These are phyloP conservation scores for Saccharomycopsis selenospora DNA, from an alignment of 805 yeast species.

Conservation along the genomic window DNA sequence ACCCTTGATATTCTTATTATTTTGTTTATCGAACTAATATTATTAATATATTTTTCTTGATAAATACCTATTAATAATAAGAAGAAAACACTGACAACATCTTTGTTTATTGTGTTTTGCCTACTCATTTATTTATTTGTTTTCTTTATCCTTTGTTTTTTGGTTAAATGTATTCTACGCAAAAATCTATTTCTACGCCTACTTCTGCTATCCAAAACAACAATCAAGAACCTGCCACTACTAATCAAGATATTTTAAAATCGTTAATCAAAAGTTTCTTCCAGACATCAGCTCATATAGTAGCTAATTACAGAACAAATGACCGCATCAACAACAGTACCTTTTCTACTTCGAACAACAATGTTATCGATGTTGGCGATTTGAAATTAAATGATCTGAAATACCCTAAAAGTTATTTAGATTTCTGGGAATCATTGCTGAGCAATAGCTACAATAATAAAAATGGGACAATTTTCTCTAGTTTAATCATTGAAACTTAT, in stretches of 20 bases:
- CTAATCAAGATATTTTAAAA: conserved; percentile 4
- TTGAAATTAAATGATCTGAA: conserved; percentile 1
- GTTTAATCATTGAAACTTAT: conserved; percentile 8
- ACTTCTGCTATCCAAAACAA: too few species aligned
- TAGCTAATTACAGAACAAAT: conserved; percentile 5
- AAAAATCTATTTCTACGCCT: conserved; percentile 3
- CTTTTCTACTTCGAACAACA: not conserved
- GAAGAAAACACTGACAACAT: too few species aligned
- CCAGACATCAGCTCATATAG: conserved; percentile 10
- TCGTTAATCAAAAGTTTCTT: conserved; percentile 4
- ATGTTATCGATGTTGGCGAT: conserved; percentile 4
- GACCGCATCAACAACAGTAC: not conserved
- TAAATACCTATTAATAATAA: too few species aligned
- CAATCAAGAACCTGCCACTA: not conserved
- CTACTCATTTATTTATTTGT: too few species aligned
- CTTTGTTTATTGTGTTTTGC: too few species aligned
- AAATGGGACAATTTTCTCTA: not conserved
- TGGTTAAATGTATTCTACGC: conserved; percentile 9
- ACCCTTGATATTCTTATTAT: too few species aligned
- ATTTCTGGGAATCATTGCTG: conserved; percentile 5
- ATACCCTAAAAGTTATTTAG: conserved; percentile 6
- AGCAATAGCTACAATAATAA: not conserved
- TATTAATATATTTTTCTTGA: too few species aligned
- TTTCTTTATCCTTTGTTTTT: too few species aligned
- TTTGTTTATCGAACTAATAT: too few species aligned